Evolutionary conservation across 805 yeast species (phyloP).

Genomic region (Saccharomycopsis oosterbeekiorum): DNA sequence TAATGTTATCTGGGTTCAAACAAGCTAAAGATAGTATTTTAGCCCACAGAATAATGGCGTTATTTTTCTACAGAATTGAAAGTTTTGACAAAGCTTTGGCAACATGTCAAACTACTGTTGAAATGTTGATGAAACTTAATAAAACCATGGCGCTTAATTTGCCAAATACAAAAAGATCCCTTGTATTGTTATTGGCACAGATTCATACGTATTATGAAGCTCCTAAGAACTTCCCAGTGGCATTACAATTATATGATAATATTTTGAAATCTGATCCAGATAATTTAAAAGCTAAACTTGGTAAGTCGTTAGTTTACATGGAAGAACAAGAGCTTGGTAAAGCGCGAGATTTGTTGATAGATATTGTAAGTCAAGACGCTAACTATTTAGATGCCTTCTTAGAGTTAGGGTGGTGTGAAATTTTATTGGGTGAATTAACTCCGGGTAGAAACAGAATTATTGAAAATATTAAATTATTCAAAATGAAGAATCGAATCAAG

Average conservation of each 20-base stretch:
- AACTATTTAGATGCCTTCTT: constrained; percentile 48
- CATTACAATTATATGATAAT: constrained; percentile 58
- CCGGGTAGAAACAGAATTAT: constrained; percentile 44
- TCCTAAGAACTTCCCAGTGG: constrained; percentile 75
- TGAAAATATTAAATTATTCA: constrained; percentile 25
- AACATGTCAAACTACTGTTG: constrained; percentile 50
- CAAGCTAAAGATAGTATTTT: constrained; percentile 40
- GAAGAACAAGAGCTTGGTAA: constrained; percentile 49
- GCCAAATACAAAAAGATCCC: constrained; percentile 42
- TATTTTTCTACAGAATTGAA: constrained; percentile 46
- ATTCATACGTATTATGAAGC: constrained; percentile 80
- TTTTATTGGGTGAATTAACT: constrained; percentile 40
- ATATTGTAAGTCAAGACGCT: constrained; percentile 40
- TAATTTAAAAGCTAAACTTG: constrained; percentile 59
- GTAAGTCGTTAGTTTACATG: constrained; percentile 68
- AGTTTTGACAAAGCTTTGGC: constrained; percentile 58
- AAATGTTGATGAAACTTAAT: constrained; percentile 39
- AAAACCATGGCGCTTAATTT: constrained; percentile 39
- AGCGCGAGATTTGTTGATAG: constrained; percentile 44
- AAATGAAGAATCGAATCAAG: not conserved
- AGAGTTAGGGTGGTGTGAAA: constrained; percentile 73
- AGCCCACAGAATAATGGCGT: constrained; percentile 56
- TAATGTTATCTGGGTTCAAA: constrained; percentile 41
- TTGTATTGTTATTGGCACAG: constrained; percentile 59
- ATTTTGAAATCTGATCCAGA: constrained; percentile 39